Evolutionary conservation across 352 stramenopile genomes (phyloP).

Genomic region (Phytophthora sp.): DNA sequence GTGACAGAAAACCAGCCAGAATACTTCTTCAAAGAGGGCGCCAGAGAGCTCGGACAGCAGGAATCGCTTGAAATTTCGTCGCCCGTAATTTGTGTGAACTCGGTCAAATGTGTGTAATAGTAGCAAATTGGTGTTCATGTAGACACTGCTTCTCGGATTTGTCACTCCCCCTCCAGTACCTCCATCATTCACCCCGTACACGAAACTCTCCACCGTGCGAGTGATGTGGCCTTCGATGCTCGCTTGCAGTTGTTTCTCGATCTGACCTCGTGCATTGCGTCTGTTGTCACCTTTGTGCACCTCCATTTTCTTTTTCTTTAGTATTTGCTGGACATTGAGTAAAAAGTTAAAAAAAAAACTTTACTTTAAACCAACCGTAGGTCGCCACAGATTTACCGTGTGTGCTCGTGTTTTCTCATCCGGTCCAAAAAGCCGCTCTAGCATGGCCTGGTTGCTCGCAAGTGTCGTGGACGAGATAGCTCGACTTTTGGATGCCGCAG

Average conservation of each 20-base stretch:
- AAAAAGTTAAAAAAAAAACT: not conserved
- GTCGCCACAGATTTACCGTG: slow-evolving; percentile 40
- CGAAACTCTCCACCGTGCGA: slow-evolving; percentile 79
- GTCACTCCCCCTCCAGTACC: slow-evolving; percentile 3
- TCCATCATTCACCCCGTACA: slow-evolving; percentile 39
- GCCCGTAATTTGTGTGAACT: slow-evolving; percentile 75
- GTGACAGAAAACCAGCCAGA: slow-evolving; percentile 91
- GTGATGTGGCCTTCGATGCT: slow-evolving; percentile 91
- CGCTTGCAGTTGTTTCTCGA: slow-evolving; percentile 89
- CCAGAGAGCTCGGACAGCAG: slow-evolving; percentile 77
- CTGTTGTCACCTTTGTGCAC: slow-evolving; percentile 76
- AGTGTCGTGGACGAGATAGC: slow-evolving; percentile 48
- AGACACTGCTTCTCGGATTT: slow-evolving; percentile 30
- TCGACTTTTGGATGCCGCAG: slow-evolving; percentile 44
- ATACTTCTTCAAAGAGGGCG: slow-evolving; percentile 87
- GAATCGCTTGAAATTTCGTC: slow-evolving; percentile 87
- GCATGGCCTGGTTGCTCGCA: slow-evolving; percentile 76
- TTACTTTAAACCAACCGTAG: not conserved
- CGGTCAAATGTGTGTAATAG: slow-evolving; percentile 85
- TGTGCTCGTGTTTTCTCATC: slow-evolving; percentile 71
- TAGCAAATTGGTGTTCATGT: slow-evolving; percentile 86
- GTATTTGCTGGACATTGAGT: slow-evolving; percentile 51
- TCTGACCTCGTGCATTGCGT: slow-evolving; percentile 72
- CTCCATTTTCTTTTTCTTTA: slow-evolving; percentile 86
- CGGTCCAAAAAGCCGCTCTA: slow-evolving; percentile 76